phyloP scores from a whole-genome alignment of 805 yeast genomes.

The Candida michaelii region DNA sequence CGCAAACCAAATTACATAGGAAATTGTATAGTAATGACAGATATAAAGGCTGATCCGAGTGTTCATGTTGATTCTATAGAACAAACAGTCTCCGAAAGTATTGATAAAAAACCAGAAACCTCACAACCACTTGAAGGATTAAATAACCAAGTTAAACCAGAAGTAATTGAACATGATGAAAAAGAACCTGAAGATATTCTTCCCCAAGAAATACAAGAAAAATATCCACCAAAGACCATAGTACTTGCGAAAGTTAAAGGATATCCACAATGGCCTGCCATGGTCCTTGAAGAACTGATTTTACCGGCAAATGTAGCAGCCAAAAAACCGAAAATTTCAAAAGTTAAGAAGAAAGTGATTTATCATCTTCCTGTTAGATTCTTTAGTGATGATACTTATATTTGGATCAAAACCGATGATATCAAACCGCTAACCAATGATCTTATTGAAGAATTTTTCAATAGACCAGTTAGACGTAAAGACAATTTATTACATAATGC shows the following conservation, averaged over 20 bases:
- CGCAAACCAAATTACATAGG: too few species aligned
- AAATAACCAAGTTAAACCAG: too few species aligned
- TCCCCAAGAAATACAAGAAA: constrained; percentile 5
- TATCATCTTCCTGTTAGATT: constrained; percentile 57
- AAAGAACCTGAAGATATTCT: not conserved
- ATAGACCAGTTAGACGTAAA: constrained; percentile 29
- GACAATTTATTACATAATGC: constrained; percentile 50
- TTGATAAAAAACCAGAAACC: too few species aligned
- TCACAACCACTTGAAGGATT: too few species aligned
- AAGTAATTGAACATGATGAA: not conserved
- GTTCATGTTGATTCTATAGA: too few species aligned
- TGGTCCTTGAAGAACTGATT: constrained; percentile 61
- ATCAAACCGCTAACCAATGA: constrained; percentile 45
- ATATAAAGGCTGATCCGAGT: too few species aligned
- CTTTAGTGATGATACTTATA: constrained; percentile 69
- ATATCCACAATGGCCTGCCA: constrained; percentile 89
- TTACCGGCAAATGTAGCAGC: constrained; percentile 57
- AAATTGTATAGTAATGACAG: too few species aligned
- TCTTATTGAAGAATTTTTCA: constrained; percentile 41
- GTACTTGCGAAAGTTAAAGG: constrained; percentile 82
- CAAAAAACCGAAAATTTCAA: constrained; percentile 49
- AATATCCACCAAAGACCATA: constrained; percentile 11
- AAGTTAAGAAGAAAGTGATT: constrained; percentile 18
- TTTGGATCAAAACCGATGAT: constrained; percentile 61
- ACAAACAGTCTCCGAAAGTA: too few species aligned